Conservation (phyloP, 345 rosid species). For the Gossypium australe region DNA sequence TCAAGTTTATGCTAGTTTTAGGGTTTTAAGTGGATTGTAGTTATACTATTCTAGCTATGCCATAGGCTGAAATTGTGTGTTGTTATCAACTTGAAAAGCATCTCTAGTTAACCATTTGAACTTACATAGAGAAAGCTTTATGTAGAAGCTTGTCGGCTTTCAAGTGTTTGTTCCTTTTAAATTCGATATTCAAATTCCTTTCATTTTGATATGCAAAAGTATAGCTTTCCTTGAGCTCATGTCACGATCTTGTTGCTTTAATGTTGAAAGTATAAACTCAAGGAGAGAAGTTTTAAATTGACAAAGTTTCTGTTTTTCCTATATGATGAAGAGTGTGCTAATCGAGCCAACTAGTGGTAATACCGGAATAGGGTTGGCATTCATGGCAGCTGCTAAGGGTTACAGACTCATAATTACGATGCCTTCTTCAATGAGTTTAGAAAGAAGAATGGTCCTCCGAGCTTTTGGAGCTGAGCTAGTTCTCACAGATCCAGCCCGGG, state of each 20-base stretch:
- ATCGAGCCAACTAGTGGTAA: conserved; percentile 84
- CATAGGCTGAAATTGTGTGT: background rate
- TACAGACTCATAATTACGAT: conserved; percentile 64
- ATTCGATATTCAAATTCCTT: background rate
- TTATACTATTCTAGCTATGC: background rate
- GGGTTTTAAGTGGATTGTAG: background rate
- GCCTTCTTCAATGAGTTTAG: conserved; percentile 86
- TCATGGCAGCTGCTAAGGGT: conserved; percentile 79
- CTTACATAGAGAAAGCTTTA: background rate
- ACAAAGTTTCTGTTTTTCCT: conserved; percentile 7
- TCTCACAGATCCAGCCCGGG: conserved; percentile 73
- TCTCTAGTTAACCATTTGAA: background rate
- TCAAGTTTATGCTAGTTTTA: background rate
- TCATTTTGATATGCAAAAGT: background rate
- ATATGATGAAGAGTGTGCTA: conserved; percentile 47
- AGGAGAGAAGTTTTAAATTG: conserved; percentile 7
- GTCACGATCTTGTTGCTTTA: background rate
- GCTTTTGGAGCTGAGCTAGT: conserved; percentile 78
- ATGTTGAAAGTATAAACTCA: background rate
- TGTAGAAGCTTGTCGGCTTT: background rate
- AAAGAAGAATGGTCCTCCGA: conserved; percentile 73
- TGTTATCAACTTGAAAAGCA: background rate
- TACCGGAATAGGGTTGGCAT: conserved; percentile 78
- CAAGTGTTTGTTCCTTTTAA: background rate
- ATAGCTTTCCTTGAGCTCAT: background rate